Conservation (phyloP, 352 stramenopile genomes). For the Phytopythium helicoides region DNA sequence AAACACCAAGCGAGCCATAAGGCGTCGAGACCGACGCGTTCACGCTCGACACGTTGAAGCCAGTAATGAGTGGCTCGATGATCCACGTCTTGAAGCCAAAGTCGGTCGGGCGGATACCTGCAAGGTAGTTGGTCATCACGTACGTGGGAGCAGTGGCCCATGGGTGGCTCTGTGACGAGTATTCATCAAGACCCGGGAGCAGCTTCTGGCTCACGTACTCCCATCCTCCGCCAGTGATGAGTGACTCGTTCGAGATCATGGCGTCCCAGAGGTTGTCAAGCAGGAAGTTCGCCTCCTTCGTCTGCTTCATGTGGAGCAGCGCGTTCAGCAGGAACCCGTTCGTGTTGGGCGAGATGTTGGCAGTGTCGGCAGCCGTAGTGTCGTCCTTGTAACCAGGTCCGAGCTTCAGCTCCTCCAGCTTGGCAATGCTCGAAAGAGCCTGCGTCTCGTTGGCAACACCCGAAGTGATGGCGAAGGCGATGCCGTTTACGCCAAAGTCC, state of each 20-base stretch:
- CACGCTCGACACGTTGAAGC: conserved; percentile 19
- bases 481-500: conserved; percentile 24
- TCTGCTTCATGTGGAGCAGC: conserved; percentile 17
- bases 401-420: conserved; percentile 18
- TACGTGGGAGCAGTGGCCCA: conserved; percentile 24
- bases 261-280: conserved; percentile 29
- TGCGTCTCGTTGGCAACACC: conserved; percentile 25
- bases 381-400: conserved; percentile 26
- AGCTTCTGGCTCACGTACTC: conserved; percentile 24
- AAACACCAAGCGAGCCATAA: conserved; percentile 13
- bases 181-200: conserved; percentile 11
- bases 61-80: conserved; percentile 22
- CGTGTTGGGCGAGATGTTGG: conserved; percentile 28
- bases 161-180: conserved; percentile 26
- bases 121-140: conserved; percentile 27
- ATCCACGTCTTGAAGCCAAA: conserved; percentile 28
- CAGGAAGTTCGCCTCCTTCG: conserved; percentile 18
- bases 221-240: conserved; percentile 18
- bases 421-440: conserved; percentile 15
- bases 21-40: conserved; percentile 22
- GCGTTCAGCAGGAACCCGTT: conserved; percentile 28
- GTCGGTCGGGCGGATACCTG: conserved; percentile 17
- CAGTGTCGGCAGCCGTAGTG: conserved; percentile 8
- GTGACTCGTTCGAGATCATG: conserved; percentile 28
- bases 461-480: conserved; percentile 23